Percentiles rank a stretch among this genome's conserved stretches.
These are phyloP conservation scores for Thuidium tamariscinum DNA, from an alignment of 225 moss, liverwort and hornwort species.

Conservation along the genomic window DNA sequence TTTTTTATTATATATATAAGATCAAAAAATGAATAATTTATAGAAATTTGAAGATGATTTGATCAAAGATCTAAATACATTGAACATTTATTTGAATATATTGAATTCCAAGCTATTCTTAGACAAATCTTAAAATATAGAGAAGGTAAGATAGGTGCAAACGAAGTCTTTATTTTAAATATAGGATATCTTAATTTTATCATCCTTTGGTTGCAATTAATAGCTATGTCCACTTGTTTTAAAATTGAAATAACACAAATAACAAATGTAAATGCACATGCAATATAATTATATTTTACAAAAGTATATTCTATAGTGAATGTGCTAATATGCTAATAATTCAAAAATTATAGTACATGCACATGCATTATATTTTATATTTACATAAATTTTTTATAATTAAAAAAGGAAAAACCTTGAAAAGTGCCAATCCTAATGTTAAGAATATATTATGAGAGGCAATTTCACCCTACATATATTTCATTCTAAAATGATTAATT, in stretches of 20 bases:
- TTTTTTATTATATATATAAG: no score
- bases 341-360: no score
- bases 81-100: neutral
- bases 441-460: neutral
- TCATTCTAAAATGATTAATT: neutral
- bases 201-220: neutral
- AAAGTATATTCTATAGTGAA: no score
- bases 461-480: neutral
- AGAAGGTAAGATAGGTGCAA: fast-evolving
- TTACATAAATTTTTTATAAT: neutral
- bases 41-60: neutral
- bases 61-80: neutral
- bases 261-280: no score
- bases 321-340: no score
- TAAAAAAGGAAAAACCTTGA: fast-evolving
- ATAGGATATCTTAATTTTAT: neutral
- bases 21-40: neutral
- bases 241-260: neutral
- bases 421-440: fast-evolving
- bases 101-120: fast-evolving
- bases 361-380: no score
- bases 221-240: neutral
- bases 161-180: neutral
- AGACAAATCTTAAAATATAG: no score
- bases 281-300: no score